phyloP scores from a whole-genome alignment of 2,329 filamentous ascomycete genomes.

The Fusarium marasasianum region DNA sequence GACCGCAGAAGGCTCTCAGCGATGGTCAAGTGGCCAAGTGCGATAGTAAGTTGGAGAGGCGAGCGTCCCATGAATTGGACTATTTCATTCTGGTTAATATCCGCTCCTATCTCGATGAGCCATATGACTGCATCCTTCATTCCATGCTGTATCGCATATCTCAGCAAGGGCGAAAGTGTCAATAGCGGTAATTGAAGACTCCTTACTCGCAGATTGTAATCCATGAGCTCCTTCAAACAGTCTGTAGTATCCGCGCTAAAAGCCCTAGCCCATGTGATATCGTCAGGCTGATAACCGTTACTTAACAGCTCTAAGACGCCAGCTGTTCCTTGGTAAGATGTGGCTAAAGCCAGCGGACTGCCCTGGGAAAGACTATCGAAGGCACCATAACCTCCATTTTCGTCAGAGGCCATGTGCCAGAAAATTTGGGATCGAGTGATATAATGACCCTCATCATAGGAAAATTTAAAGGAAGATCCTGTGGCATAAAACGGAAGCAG shows the following conservation, averaged over 20 bases:
- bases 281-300: not conserved
- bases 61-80: no score
- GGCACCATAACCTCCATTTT: no score
- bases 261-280: not conserved
- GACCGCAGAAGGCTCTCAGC: not conserved
- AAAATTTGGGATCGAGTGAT: not conserved
- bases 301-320: not conserved
- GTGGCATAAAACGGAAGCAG: accelerated
- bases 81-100: not conserved
- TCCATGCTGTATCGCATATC: accelerated
- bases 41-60: not conserved
- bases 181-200: not conserved
- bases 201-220: accelerated
- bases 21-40: not conserved
- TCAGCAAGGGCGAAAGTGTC: accelerated
- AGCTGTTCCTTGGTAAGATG: accelerated
- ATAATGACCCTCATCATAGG: accelerated
- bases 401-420: no score
- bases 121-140: not conserved
- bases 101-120: not conserved
- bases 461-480: accelerated
- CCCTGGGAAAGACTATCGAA: no score
- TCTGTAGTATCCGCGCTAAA: accelerated
- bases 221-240: accelerated
- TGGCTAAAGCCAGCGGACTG: not conserved